Evolutionary conservation across 345 rosid species (phyloP), one percentile per base, ranked within the genome.

Genomic region (Sapria himalayana): DNA sequence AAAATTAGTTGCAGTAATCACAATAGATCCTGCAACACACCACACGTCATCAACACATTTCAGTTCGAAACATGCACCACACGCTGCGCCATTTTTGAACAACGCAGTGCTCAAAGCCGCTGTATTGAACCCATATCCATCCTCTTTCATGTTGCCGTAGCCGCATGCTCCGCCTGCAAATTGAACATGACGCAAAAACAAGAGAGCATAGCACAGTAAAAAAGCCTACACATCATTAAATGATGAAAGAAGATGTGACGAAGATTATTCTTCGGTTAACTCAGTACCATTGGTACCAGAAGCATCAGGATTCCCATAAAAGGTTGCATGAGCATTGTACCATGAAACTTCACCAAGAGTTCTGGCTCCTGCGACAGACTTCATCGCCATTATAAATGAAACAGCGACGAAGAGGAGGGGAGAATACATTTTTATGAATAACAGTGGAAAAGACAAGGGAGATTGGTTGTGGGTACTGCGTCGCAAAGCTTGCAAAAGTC

Each of bases 211-310:
- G n/a, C n/a, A n/a, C n/a, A n/a, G n/a, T n/a, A n/a, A n/a, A n/a
- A n/a, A n/a, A n/a, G n/a, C n/a, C n/a, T n/a, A n/a, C n/a, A n/a
- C n/a, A n/a, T n/a, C n/a, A n/a, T n/a, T n/a, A n/a, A n/a, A n/a
- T n/a, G n/a, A n/a, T n/a, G n/a, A n/a, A n/a, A n/a, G n/a, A n/a
- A n/a, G n/a, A n/a, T n/a, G n/a, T n/a, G n/a, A n/a, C n/a, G n/a
- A n/a, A n/a, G n/a, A n/a, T n/a, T n/a, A n/a, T n/a, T n/a, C n/a
- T n/a, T n/a, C n/a, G n/a, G n/a, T n/a, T n/a, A n/a, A n/a, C n/a
- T n/a, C n/a, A n/a, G 9, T 63, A 73, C 89, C 89, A 81, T 73
- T 78, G 20, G 89, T 78, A n/a, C 89, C 89, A 22, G 89, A 78
- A 46, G 89, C 89, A 56, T 78, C 89, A 32, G 76, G 77, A 2